Evolutionary conservation across 2,329 filamentous ascomycete genomes (phyloP).

Genomic region (Hymenoscyphus infarciens): DNA sequence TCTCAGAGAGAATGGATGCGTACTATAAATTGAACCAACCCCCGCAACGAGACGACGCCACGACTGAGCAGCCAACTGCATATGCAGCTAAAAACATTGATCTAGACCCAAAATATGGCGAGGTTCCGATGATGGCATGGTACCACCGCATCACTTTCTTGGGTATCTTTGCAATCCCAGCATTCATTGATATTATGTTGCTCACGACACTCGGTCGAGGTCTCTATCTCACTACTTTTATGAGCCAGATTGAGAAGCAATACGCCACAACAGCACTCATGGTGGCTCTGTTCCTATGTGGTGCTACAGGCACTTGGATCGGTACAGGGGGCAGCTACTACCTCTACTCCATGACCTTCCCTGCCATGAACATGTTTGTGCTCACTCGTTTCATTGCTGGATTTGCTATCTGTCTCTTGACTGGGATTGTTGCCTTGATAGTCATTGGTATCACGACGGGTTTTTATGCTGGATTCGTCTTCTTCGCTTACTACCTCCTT

Average conservation of each 20-base stretch:
- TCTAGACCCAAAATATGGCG: constrained; percentile 44
- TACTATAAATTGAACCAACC: constrained; percentile 46
- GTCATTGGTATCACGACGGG: constrained; percentile 44
- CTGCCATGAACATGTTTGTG: constrained; percentile 42
- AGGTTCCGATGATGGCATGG: constrained; percentile 40
- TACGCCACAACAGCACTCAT: constrained; percentile 54
- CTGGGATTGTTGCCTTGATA: constrained; percentile 45
- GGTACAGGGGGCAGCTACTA: constrained; percentile 61
- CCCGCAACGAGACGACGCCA: constrained; percentile 46
- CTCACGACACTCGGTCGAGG: constrained; percentile 57
- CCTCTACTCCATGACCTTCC: constrained; percentile 51
- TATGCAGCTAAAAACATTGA: constrained; percentile 51
- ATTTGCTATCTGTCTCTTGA: constrained; percentile 39
- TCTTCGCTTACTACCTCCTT: constrained; percentile 55
- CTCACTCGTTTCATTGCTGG: constrained; percentile 46
- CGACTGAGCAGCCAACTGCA: constrained; percentile 42
- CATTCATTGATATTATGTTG: constrained; percentile 57
- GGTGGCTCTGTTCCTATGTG: constrained; percentile 55
- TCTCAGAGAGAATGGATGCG: constrained; percentile 34
- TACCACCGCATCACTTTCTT: constrained; percentile 43
- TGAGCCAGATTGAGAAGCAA: constrained; percentile 48
- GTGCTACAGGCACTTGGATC: constrained; percentile 60
- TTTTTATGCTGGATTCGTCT: constrained; percentile 49
- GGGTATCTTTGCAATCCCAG: constrained; percentile 59
- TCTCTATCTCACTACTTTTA: constrained; percentile 55